A percentile compares a stretch with the other conserved stretches of the same genome.
Evolutionary conservation across 805 yeast genomes (phyloP).

Genomic region (Nakazawaea holstii): DNA sequence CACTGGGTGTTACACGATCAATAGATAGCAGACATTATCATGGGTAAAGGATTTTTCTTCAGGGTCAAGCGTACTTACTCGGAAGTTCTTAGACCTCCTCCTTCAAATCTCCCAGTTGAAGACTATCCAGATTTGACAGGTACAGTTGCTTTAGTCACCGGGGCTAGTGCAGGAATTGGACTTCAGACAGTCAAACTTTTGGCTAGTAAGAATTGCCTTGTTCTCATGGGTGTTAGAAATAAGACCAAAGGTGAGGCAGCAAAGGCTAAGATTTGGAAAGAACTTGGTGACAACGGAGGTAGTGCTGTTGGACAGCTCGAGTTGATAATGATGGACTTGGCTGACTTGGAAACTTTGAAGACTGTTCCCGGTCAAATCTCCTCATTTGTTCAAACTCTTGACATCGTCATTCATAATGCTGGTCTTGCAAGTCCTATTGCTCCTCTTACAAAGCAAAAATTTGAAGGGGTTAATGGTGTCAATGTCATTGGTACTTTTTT

Average conservation of each 20-base stretch:
- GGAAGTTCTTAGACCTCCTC: constrained; percentile 8
- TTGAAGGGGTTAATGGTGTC: constrained; percentile 40
- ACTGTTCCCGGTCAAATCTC: constrained; percentile 28
- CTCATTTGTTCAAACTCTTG: constrained; percentile 21
- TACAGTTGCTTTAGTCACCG: constrained; percentile 27
- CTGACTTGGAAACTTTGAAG: constrained; percentile 36
- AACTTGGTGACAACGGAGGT: constrained; percentile 13
- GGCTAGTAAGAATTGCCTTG: constrained; percentile 26
- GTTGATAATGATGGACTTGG: constrained; percentile 27
- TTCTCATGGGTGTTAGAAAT: constrained; percentile 19
- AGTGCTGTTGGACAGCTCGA: constrained; percentile 17
- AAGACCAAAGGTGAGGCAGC: background rate
- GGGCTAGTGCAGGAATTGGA: constrained; percentile 30
- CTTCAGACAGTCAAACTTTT: constrained; percentile 27
- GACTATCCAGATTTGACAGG: constrained; percentile 29
- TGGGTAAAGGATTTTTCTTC: too few species aligned
- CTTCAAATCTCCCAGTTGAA: constrained; percentile 21
- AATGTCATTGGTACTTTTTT: constrained; percentile 41
- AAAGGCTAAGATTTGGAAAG: constrained; percentile 21
- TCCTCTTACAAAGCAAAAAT: constrained; percentile 35
- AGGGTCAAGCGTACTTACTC: too few species aligned
- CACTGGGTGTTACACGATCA: too few species aligned
- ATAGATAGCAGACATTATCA: too few species aligned
- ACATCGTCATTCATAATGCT: constrained; percentile 37
- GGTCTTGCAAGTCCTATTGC: constrained; percentile 37